phyloP scores from a whole-genome alignment of 2,329 filamentous ascomycete species.

The Paecilomyces fulvus region DNA sequence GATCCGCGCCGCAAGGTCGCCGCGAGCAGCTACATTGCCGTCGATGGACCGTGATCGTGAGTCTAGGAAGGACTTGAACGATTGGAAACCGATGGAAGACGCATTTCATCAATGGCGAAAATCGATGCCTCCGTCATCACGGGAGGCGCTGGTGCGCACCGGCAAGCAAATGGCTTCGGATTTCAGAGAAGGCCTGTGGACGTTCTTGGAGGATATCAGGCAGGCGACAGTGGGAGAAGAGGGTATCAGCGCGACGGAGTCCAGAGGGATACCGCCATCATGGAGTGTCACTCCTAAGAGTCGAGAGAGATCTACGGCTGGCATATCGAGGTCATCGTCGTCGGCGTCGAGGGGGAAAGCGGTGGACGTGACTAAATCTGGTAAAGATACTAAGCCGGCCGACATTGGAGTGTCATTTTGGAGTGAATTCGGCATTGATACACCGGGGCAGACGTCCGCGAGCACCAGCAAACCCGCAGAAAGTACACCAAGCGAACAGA shows the following conservation, averaged over 20 bases:
- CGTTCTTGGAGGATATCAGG: conserved; percentile 88
- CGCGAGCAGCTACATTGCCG: conserved; percentile 33
- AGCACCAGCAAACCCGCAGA: conserved; percentile 13
- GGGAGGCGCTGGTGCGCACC: conserved; percentile 46
- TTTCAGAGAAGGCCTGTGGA: conserved; percentile 81
- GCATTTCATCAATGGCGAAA: conserved; percentile 32
- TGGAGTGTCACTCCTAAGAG: conserved; percentile 22
- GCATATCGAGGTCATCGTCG: conserved; percentile 20
- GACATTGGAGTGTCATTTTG: conserved; percentile 41
- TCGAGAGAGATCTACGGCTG: conserved; percentile 22
- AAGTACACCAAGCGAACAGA: conserved; percentile 26
- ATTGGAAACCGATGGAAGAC: conserved; percentile 16
- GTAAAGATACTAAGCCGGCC: conserved; percentile 34
- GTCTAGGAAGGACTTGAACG: conserved; percentile 5
- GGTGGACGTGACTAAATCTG: conserved; percentile 25
- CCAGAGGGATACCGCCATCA: conserved; percentile 22
- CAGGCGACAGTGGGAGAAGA: conserved; percentile 96
- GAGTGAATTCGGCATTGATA: conserved; percentile 44
- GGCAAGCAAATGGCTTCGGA: conserved; percentile 79
- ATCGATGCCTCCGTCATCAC: conserved; percentile 36
- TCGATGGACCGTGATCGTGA: conserved; percentile 26
- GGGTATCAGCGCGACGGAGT: conserved; percentile 54
- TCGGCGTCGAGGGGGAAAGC: conserved; percentile 20
- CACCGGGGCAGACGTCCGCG: conserved; percentile 33
- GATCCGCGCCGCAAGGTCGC: conserved; percentile 26